These are phyloP conservation scores for Cutaneotrichosporon arboriforme DNA, from an alignment of 1,284 basidiomycete species.

Conservation along the genomic window DNA sequence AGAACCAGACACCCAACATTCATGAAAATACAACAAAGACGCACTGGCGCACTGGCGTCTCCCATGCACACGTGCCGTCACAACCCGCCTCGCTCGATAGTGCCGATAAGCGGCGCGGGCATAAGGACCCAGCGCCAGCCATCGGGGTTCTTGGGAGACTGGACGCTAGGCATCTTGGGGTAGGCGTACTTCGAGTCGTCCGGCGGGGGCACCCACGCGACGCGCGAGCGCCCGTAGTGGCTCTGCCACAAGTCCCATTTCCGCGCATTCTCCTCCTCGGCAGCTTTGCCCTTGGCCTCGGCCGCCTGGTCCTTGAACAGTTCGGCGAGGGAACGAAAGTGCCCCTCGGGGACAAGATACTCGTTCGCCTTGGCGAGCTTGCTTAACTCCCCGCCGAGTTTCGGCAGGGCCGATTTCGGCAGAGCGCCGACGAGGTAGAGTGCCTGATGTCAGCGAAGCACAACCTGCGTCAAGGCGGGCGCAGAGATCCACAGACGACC, in stretches of 20 bases:
- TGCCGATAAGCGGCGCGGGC: neutral
- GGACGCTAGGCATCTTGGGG: neutral
- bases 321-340: neutral
- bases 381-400: neutral
- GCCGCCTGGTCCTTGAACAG: neutral
- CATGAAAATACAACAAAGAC: no score
- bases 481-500: neutral
- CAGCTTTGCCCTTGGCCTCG: neutral
- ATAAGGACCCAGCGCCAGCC: neutral
- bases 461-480: neutral
- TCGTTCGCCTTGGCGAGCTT: neutral
- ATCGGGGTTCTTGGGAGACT: neutral
- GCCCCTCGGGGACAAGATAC: neutral
- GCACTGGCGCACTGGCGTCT: no score
- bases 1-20: no score
- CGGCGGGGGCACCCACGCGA: neutral
- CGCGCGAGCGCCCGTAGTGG: neutral
- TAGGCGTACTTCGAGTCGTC: neutral
- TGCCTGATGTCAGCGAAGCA: slow-evolving; percentile 2
- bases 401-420: neutral
- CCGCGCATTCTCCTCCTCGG: neutral
- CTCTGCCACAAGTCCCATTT: neutral
- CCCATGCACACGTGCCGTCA: neutral
- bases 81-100: neutral
- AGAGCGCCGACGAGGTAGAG: neutral